phyloP scores from a whole-genome alignment of 208 protist species.

The Naegleria fowleri region DNA sequence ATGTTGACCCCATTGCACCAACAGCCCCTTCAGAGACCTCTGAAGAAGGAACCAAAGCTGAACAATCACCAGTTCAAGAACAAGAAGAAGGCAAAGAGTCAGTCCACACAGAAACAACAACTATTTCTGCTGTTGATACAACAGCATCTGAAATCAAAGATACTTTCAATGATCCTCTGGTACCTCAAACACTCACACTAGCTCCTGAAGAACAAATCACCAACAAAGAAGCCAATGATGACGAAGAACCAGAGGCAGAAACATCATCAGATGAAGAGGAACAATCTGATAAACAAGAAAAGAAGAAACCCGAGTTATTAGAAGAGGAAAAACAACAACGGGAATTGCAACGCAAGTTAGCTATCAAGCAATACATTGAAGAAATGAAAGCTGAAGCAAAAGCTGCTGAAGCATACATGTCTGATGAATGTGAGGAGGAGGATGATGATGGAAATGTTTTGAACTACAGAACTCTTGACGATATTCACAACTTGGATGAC shows the following conservation, averaged over 20 bases:
- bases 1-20: neutral
- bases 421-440: conserved; percentile 3
- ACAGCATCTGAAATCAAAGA: neutral
- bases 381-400: neutral
- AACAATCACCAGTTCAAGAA: neutral
- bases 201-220: no score
- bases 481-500: neutral
- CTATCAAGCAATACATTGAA: neutral
- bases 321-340: neutral
- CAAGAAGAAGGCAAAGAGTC: neutral
- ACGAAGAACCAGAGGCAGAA: no score
- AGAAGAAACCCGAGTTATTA: neutral
- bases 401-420: neutral
- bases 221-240: no score
- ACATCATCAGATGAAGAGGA: neutral
- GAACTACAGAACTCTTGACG: neutral
- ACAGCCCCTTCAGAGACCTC: neutral
- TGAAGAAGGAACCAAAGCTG: no score
- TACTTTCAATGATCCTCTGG: neutral
- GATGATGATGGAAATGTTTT: neutral
- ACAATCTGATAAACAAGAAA: neutral
- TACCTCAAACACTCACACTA: neutral
- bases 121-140: no score
- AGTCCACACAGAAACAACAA: no score
- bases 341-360: neutral